A percentile compares a stretch with the other conserved stretches of the same genome.
These are phyloP conservation scores for Phytophthora fragariaefolia DNA, from an alignment of 352 stramenopile genomes.

Conservation along the genomic window DNA sequence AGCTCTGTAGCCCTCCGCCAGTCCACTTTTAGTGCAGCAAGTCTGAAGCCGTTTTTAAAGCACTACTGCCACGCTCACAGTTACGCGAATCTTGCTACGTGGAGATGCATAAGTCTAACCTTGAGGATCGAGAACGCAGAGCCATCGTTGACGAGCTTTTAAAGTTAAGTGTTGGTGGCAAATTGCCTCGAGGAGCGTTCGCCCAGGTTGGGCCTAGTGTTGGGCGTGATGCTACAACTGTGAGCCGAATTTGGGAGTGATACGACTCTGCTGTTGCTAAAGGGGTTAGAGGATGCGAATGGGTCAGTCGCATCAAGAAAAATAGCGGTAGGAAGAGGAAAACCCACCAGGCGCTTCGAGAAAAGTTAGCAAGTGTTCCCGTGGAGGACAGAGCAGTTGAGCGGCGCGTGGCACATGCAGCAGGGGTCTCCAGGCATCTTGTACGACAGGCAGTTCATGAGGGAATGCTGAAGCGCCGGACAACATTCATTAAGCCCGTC, in stretches of 20 bases:
- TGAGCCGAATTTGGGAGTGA: not conserved
- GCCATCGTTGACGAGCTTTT: not conserved
- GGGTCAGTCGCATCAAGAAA: not conserved
- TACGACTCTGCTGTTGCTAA: not conserved
- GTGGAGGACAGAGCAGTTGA: conserved; percentile 4
- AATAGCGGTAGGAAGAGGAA: not conserved
- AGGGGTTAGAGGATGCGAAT: not conserved
- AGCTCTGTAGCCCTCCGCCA: not conserved
- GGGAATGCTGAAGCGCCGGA: not conserved
- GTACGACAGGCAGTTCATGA: not conserved
- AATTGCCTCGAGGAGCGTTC: not conserved
- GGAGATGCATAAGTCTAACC: not conserved
- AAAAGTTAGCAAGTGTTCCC: not conserved
- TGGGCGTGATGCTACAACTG: not conserved
- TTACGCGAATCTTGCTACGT: not conserved
- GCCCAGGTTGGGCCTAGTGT: not conserved
- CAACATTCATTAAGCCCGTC: no score
- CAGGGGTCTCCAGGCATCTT: not conserved
- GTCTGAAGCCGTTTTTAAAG: not conserved
- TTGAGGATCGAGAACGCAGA: not conserved
- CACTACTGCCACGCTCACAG: not conserved
- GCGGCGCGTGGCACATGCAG: not conserved
- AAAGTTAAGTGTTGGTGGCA: no score
- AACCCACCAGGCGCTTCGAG: not conserved
- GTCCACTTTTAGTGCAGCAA: no score